phyloP scores from a whole-genome alignment of 805 yeast species.

The Metschnikowia cerradonensis region DNA sequence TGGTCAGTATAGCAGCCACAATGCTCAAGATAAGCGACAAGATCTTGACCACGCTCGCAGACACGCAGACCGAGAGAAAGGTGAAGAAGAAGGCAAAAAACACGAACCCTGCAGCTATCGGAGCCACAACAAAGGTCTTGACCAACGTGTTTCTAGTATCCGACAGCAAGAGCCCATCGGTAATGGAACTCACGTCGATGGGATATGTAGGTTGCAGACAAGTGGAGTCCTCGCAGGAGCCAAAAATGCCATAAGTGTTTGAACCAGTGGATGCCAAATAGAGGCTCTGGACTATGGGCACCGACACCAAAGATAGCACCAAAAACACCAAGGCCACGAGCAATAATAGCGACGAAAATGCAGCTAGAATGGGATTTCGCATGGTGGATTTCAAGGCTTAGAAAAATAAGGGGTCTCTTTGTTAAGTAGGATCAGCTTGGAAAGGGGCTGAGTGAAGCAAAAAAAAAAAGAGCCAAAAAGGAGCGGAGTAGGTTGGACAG shows the following conservation, averaged over 20 bases:
- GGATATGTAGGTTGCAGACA: conserved; percentile 48
- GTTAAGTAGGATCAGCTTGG: background rate
- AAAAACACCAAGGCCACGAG: conserved; percentile 59
- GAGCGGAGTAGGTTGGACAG: too few species aligned
- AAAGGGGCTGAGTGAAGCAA: background rate
- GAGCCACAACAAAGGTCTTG: conserved; percentile 54
- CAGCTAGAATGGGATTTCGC: conserved; percentile 27
- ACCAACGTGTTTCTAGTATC: conserved; percentile 49
- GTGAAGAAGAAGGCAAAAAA: conserved; percentile 33
- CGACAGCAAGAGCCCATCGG: conserved; percentile 48
- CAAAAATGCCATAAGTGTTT: conserved; percentile 60
- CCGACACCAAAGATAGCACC: conserved; percentile 55
- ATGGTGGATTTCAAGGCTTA: background rate
- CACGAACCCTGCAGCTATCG: conserved; percentile 64
- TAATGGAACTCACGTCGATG: conserved; percentile 27
- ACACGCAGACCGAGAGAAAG: conserved; percentile 23
- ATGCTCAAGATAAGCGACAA: conserved; percentile 44
- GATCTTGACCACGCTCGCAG: conserved; percentile 22
- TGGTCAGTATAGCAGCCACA: conserved; percentile 51
- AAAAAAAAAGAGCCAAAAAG: too few species aligned
- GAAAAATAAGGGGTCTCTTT: background rate
- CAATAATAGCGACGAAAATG: conserved; percentile 39
- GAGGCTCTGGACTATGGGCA: conserved; percentile 52
- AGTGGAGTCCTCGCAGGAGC: conserved; percentile 45
- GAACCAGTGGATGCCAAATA: conserved; percentile 45